Conservation (phyloP, 148 eudicot genomes). For the Suaeda aralocaspica region DNA sequence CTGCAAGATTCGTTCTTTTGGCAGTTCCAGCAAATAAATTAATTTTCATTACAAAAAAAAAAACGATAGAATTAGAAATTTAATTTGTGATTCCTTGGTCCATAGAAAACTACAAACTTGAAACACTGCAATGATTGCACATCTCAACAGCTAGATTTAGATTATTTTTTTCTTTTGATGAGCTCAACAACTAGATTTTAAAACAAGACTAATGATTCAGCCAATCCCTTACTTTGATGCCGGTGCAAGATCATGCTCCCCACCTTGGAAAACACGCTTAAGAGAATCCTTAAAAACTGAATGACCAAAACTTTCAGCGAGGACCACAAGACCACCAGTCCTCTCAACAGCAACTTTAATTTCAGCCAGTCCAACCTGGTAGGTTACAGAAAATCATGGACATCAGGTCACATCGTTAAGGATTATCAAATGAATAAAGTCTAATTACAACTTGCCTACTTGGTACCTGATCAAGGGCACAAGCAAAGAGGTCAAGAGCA, state of each 20-base stretch:
- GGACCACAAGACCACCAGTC: conserved; percentile 94
- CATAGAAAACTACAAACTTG: no score
- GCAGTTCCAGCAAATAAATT: no score
- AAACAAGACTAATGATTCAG: background rate
- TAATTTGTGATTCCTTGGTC: background rate
- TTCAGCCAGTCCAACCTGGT: conserved; percentile 95
- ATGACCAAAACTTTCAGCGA: conserved; percentile 99
- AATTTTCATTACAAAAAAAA: no score
- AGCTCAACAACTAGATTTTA: no score
- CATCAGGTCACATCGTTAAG: conserved; percentile 17
- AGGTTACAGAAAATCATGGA: conserved; percentile 16
- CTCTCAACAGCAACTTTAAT: conserved; percentile 86
- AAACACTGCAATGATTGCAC: no score
- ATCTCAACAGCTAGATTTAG: no score
- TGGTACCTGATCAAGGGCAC: conserved; percentile 97
- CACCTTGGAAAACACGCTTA: conserved; percentile 66
- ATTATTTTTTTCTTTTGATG: no score
- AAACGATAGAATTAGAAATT: background rate
- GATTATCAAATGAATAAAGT: no score
- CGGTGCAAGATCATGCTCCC: conserved; percentile 78
- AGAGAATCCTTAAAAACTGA: conserved; percentile 91
- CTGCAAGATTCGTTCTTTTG: no score
- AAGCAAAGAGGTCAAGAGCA: conserved; percentile 90
- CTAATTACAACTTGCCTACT: background rate
- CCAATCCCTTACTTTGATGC: conserved; percentile 74